Base-by-base conservation (phyloP, 2,329 filamentous ascomycete species). In the Aspergillus cejpii region DNA sequence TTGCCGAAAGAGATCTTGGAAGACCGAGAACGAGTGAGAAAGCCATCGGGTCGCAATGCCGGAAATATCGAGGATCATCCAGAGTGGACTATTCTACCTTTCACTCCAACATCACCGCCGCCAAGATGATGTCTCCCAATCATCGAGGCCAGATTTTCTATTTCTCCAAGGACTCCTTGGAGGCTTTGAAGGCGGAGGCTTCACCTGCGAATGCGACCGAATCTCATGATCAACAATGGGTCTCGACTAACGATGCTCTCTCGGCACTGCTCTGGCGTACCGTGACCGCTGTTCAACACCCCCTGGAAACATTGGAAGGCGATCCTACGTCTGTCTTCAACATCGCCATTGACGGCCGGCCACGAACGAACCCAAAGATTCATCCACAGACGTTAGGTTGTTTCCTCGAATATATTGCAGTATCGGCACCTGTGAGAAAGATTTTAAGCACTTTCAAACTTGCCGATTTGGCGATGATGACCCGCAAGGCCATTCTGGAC, bases 251-350 rank as follows among this genome's bases (percentile, higher is more conserved):
- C 23, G 64, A 67, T 28, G 63, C 63, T 15, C 50, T 67, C 7
- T 64, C 65, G 11, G 64, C 66, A 1, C 50, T 69, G 6, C 57
- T 70, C 43, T 70, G 67, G 67, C 63, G 51, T 17, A 57, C 55
- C 1, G 51, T 57, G 3, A 55, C 53, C 49, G 45, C 51, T 10
- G 52, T 50, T 41, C 52, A 63, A 49, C 63, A 43, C 44, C 62
- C 62, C 46, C 54, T 56, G 28, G 62, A 47, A 19, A 61, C 49
- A 27, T 49, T 70, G 3, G 52, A 64, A 24, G 58, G 55, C 4
- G 57, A 65, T 36, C 61, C 61, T 5, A 52, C 55, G 0, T 70
- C 66, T 1, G 53, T 65, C 2, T 64, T 68, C 47, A 64, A 66
- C 31, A 63, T 70, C 33, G 63, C 68, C 2, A 58, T 70, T 26